A percentile compares a stretch with the other conserved stretches of the same genome.
Evolutionary conservation across 768 basidiomycete genomes (phyloP).

Genomic region (Termitomyces sp.): DNA sequence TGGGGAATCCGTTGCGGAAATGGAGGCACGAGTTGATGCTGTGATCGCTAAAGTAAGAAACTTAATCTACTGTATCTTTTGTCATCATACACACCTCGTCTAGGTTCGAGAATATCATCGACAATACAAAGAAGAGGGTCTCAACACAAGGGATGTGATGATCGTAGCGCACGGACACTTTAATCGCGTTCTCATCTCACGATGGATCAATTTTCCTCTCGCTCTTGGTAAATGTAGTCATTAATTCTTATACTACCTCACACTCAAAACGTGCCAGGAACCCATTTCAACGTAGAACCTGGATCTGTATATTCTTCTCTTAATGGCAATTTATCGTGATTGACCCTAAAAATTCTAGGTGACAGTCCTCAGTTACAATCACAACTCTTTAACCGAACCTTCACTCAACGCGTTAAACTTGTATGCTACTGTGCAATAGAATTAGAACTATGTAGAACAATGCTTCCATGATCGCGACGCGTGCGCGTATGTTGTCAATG

Average conservation of each 20-base stretch:
- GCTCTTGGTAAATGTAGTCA: conserved; percentile 22
- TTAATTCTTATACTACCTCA: conserved; percentile 6
- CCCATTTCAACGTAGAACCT: conserved; percentile 81
- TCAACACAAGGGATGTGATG: conserved; percentile 70
- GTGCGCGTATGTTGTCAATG: conserved; percentile 26
- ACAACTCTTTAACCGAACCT: conserved; percentile 72
- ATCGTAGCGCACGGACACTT: conserved; percentile 91
- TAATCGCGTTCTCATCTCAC: conserved; percentile 68
- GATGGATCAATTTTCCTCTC: conserved; percentile 75
- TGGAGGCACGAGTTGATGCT: conserved; percentile 72
- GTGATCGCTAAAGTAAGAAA: conserved; percentile 62
- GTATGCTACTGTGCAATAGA: conserved; percentile 34
- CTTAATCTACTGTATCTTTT: background rate
- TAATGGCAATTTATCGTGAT: background rate
- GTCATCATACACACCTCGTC: background rate
- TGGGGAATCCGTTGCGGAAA: conserved; percentile 79
- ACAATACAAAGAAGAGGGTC: conserved; percentile 60
- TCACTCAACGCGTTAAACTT: conserved; percentile 71
- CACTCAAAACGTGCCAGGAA: conserved; percentile 33
- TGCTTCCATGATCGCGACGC: conserved; percentile 16
- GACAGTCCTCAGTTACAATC: conserved; percentile 80
- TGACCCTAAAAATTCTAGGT: conserved; percentile 38
- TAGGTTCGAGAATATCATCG: conserved; percentile 72
- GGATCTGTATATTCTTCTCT: conserved; percentile 53
- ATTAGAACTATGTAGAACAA: background rate